Percentiles rank a stretch among this genome's conserved stretches.
These are phyloP conservation scores for Dianthus caryophyllus DNA, from an alignment of 148 eudicot species.

Conservation along the genomic window DNA sequence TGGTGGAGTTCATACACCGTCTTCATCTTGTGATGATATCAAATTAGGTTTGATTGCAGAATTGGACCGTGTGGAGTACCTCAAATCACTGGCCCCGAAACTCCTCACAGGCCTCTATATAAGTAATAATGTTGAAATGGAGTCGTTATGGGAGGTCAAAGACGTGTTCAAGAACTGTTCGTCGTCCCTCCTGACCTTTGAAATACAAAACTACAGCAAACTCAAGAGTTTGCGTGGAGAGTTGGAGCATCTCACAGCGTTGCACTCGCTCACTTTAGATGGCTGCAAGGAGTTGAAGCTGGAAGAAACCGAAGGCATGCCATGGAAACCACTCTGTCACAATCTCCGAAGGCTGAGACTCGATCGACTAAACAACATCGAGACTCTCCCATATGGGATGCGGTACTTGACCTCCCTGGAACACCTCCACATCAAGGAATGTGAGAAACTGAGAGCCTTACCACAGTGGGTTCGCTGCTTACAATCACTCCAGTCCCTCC, in stretches of 20 bases:
- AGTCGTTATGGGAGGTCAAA: background rate
- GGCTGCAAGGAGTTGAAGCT: background rate
- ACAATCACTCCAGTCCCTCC: background rate
- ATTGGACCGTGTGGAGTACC: background rate
- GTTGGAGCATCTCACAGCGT: constrained; percentile 18
- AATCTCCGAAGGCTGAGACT: constrained; percentile 12
- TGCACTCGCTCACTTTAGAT: constrained; percentile 4
- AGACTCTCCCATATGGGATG: constrained; percentile 13
- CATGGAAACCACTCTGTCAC: constrained; percentile 12
- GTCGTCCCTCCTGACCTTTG: constrained; percentile 1
- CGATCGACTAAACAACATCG: background rate
- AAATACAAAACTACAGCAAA: too few relatives aligned
- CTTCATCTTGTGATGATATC: too few relatives aligned
- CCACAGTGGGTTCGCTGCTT: constrained; percentile 22
- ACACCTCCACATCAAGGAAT: background rate
- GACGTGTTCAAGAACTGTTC: constrained; percentile 8
- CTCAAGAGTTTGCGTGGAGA: background rate
- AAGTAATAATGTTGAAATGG: background rate
- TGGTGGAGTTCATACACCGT: too few relatives aligned
- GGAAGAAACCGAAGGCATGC: background rate
- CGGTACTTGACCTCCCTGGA: constrained; percentile 21
- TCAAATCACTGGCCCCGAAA: background rate
- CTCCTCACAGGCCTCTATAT: background rate
- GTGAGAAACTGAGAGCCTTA: background rate
- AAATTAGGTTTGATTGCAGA: too few relatives aligned